These are phyloP conservation scores for Apiospora saccharicola DNA, from an alignment of 2,329 filamentous ascomycete genomes.

Conservation along the genomic window DNA sequence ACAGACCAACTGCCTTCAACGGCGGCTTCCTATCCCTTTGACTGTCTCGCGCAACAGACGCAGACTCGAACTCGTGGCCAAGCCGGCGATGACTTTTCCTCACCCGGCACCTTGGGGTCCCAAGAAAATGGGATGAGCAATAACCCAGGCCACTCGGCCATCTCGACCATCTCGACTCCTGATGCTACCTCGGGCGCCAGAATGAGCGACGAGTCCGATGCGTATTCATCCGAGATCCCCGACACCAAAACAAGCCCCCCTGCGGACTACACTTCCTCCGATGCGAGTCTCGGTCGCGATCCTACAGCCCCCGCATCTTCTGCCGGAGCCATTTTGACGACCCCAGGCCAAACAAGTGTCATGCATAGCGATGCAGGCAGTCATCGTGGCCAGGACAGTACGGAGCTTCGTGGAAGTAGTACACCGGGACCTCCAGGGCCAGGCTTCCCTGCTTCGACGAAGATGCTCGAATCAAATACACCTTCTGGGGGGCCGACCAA, in stretches of 20 bases:
- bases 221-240: neutral
- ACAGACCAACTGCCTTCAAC: neutral
- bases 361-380: neutral
- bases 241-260: neutral
- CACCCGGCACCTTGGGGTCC: neutral
- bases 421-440: neutral
- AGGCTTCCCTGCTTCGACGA: neutral
- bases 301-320: neutral
- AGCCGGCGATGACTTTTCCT: neutral
- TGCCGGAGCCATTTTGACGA: neutral
- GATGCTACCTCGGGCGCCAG: neutral
- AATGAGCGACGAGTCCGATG: neutral
- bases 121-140: neutral
- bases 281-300: neutral
- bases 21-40: neutral
- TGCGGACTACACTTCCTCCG: neutral
- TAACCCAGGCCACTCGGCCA: neutral
- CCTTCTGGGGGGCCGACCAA: neutral
- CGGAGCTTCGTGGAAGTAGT: neutral
- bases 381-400: neutral
- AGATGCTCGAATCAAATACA: neutral
- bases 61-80: neutral
- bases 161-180: neutral
- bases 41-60: neutral
- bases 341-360: neutral